Conservation (phyloP, 2,329 filamentous ascomycete genomes). For the Hymenoscyphus fraxineus region DNA sequence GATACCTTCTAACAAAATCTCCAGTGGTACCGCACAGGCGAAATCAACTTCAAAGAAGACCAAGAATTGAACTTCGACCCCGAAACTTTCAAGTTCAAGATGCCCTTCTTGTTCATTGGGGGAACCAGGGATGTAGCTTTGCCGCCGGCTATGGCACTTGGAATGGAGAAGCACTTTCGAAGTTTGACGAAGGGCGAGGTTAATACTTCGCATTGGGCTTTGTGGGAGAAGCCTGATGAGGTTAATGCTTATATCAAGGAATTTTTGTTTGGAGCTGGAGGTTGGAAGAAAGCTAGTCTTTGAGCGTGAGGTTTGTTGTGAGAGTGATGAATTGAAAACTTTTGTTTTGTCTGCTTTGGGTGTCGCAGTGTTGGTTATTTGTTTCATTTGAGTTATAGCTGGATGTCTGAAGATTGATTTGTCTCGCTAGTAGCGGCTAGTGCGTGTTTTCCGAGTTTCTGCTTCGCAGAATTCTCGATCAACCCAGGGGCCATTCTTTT, state of each 20-base stretch:
- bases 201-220: conserved; percentile 73
- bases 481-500: no score
- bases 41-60: conserved; percentile 77
- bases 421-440: no score
- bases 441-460: no score
- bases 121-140: conserved; percentile 70
- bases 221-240: conserved; percentile 67
- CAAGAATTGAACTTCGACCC: conserved; percentile 54
- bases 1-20: neutral
- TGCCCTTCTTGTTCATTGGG: conserved; percentile 71
- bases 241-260: conserved; percentile 59
- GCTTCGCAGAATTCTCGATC: no score
- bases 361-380: no score
- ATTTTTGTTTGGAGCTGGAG: conserved; percentile 23
- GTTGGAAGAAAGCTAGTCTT: conserved; percentile 12
- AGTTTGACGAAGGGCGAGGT: conserved; percentile 62
- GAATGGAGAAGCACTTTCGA: conserved; percentile 67
- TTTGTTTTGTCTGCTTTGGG: neutral
- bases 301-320: neutral
- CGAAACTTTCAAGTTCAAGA: conserved; percentile 49
- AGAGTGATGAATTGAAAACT: neutral
- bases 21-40: conserved; percentile 72
- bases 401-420: no score
- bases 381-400: no score
- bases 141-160: conserved; percentile 63